Percentiles rank a stretch among this genome's conserved stretches.
phyloP scores from a whole-genome alignment of 768 basidiomycete genomes.

The Tephrocybe rancida region DNA sequence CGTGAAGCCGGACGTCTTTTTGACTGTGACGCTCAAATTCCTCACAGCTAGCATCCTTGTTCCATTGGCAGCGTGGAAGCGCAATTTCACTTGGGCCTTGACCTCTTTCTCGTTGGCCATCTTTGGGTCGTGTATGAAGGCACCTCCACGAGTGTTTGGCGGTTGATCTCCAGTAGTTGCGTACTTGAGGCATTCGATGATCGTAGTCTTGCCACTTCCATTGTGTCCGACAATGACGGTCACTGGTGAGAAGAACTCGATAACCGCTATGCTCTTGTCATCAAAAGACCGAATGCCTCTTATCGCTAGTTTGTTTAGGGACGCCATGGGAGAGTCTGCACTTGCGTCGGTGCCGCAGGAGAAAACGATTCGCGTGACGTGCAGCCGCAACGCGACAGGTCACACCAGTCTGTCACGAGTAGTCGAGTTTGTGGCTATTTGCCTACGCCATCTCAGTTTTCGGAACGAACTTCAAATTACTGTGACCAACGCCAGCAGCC shows the following conservation, averaged over 20 bases:
- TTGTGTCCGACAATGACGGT: conserved; percentile 99
- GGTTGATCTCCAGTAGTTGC: conserved; percentile 98
- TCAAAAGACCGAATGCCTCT: conserved; percentile 95
- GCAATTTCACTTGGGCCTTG: conserved; percentile 95
- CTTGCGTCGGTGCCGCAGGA: not conserved
- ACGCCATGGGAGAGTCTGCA: conserved; percentile 56
- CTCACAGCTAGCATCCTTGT: conserved; percentile 88
- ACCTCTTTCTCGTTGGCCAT: conserved; percentile 99
- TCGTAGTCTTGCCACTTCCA: conserved; percentile 97
- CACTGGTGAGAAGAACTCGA: conserved; percentile 96
- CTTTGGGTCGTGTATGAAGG: conserved; percentile 98
- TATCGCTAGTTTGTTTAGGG: conserved; percentile 91
- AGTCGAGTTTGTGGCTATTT: conserved; percentile 7
- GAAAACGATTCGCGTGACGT: not conserved
- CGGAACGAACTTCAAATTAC: too few relatives aligned
- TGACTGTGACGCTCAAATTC: conserved; percentile 89
- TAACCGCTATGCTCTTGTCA: conserved; percentile 90
- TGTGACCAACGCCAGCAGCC: not conserved
- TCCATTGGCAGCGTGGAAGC: conserved; percentile 91
- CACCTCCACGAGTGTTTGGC: conserved; percentile 96
- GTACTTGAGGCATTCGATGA: conserved; percentile 99
- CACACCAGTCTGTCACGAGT: conserved; percentile 13
- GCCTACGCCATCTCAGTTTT: conserved; percentile 2
- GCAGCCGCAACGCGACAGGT: conserved; percentile 14
- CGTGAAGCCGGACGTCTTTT: conserved; percentile 84